Evolutionary conservation across 2,329 filamentous ascomycete species (phyloP).

Genomic region (Sporothrix phasma): DNA sequence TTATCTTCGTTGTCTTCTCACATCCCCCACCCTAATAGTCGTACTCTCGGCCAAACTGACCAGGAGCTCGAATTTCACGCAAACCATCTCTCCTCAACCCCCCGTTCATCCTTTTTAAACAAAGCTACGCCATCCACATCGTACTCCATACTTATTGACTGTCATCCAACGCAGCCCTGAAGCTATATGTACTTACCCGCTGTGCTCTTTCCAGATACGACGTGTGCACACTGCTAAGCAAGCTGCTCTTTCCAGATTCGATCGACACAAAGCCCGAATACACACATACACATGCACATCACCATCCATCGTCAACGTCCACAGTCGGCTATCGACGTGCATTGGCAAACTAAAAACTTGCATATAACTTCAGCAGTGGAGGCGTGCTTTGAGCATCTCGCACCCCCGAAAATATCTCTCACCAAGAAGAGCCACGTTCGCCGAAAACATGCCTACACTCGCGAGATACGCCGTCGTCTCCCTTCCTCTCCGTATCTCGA

Average conservation of each 20-base stretch:
- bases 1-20: not conserved
- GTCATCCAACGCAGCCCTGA: too few relatives aligned
- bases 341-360: not conserved
- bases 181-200: too few relatives aligned
- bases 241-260: too few relatives aligned
- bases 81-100: not conserved
- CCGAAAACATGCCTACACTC: constrained; percentile 31
- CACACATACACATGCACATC: not conserved
- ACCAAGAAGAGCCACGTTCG: constrained; percentile 1
- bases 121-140: not conserved
- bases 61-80: constrained; percentile 14
- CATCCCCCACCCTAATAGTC: constrained; percentile 3
- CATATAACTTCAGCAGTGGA: too few relatives aligned
- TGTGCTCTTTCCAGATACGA: too few relatives aligned
- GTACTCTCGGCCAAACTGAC: not conserved
- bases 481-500: constrained; percentile 77
- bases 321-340: not conserved
- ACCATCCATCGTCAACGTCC: not conserved
- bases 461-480: constrained; percentile 79
- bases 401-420: not conserved
- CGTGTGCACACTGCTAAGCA: too few relatives aligned
- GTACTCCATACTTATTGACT: too few relatives aligned
- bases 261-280: too few relatives aligned
- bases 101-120: not conserved
- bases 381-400: not conserved